Evolutionary conservation across 2,329 filamentous ascomycete species (phyloP), one percentile per base, ranked within the genome.

Genomic region (Nothomitra cinnamomea): DNA sequence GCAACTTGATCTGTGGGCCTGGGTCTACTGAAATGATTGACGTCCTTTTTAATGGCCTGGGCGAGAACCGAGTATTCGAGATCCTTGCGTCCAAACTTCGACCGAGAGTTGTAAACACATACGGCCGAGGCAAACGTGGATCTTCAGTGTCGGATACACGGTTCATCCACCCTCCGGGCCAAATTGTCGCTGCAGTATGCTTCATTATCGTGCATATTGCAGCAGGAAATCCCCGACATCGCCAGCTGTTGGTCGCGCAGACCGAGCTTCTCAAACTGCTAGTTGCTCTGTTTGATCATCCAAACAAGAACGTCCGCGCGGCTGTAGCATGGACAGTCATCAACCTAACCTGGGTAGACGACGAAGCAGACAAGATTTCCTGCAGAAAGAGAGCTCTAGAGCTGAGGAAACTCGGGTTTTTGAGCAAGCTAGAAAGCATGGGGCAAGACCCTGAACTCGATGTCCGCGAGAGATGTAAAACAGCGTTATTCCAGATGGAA

Each of bases 201-300:
- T 92, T 82, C 64, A 82, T 95, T 54, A 74, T 96, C 50, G 83
- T 92, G 13, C 88, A 96, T 68, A 80, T 96, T 60, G 87, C 88
- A 17, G 90, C 89, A 8, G 87, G 87, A 58, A 73, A 82, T 12
- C 80, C 87, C 2, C 76, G 78, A 28, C 87, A 95, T 66, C 80
- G 87, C 54, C 81, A 89, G 62, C 69, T 87, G 15, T 73, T 94
- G 10, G 79, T 94, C 52, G 75, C 80, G 2, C 88, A 95, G 65
- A 83, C 79, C 1, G 77, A 83, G 12, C 72, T 96, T 3, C 73
- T 96, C 56, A 80, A 77, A 60, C 76, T 83, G 49, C 72, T 95
- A 48, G 76, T 83, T 7, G 78, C 78, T 15, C 81, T 94, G 54
- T 85, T 92, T 60, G 77, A 72, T 47, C 86, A 87, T 66, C 76